Evolutionary conservation across 176 grass and related monocot species (phyloP).

Genomic region (Neostapfia colusana): DNA sequence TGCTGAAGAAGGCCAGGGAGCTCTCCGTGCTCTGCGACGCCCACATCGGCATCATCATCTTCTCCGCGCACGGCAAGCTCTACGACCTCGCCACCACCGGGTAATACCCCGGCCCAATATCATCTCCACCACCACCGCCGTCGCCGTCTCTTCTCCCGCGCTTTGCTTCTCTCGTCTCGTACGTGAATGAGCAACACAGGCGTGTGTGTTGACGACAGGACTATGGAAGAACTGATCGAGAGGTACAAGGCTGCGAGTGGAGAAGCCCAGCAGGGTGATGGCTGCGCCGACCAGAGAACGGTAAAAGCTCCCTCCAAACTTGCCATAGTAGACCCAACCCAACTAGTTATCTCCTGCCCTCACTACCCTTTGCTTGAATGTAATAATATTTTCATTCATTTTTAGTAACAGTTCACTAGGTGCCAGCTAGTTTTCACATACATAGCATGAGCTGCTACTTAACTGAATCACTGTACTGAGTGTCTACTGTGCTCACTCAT

Average conservation of each 20-base stretch:
- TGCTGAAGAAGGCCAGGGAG: conserved; percentile 95
- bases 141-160: background rate
- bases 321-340: background rate
- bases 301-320: background rate
- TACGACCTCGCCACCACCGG: conserved; percentile 89
- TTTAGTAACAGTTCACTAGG: background rate
- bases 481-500: background rate
- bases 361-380: too few relatives aligned
- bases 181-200: background rate
- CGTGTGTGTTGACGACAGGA: conserved; percentile 28
- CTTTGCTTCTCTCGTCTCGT: background rate
- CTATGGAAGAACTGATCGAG: conserved; percentile 77
- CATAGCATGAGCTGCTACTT: background rate
- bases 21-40: conserved; percentile 92
- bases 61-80: conserved; percentile 95
- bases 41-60: conserved; percentile 88
- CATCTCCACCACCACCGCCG: background rate
- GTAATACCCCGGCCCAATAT: conserved; percentile 39
- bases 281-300: conserved; percentile 34
- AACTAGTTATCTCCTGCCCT: too few relatives aligned
- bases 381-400: too few relatives aligned
- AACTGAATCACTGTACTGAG: background rate
- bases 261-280: conserved; percentile 48
- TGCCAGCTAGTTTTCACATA: background rate
- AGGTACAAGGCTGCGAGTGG: conserved; percentile 77